phyloP scores from a whole-genome alignment of 2,329 filamentous ascomycete species.

The Aspergillus costaricaensis region DNA sequence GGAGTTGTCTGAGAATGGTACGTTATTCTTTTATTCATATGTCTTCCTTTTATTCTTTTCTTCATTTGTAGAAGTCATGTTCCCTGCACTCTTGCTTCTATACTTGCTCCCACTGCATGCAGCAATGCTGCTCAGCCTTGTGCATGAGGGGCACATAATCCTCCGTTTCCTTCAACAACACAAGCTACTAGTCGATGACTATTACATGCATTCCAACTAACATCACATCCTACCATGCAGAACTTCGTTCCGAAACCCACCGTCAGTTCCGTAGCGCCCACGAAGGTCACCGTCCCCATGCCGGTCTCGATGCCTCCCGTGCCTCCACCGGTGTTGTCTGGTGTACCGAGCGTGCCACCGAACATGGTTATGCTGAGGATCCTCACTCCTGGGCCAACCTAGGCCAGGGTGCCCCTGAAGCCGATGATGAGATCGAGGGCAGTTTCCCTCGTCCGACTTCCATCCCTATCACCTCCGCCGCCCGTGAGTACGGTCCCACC shows the following conservation, averaged over 20 bases:
- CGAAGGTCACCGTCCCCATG: conserved; percentile 86
- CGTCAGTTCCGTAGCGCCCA: conserved; percentile 86
- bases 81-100: neutral
- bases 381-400: conserved; percentile 88
- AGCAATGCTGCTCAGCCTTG: neutral
- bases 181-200: neutral
- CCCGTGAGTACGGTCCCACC: conserved; percentile 88
- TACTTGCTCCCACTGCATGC: neutral
- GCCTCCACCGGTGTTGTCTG: conserved; percentile 93
- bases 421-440: conserved; percentile 87
- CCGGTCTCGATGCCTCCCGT: conserved; percentile 83
- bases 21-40: conserved; percentile 16
- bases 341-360: conserved; percentile 69
- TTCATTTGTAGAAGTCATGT: neutral
- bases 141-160: neutral
- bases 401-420: conserved; percentile 90
- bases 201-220: conserved; percentile 1
- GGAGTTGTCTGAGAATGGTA: conserved; percentile 50
- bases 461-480: conserved; percentile 75
- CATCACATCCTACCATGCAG: conserved; percentile 46
- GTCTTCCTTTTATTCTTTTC: neutral
- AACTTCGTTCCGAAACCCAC: conserved; percentile 80
- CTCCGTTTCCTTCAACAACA: neutral
- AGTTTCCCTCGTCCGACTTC: conserved; percentile 79
- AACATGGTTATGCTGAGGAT: conserved; percentile 84